Conservation (phyloP, 805 yeast species). For the Candida hungchunana region DNA sequence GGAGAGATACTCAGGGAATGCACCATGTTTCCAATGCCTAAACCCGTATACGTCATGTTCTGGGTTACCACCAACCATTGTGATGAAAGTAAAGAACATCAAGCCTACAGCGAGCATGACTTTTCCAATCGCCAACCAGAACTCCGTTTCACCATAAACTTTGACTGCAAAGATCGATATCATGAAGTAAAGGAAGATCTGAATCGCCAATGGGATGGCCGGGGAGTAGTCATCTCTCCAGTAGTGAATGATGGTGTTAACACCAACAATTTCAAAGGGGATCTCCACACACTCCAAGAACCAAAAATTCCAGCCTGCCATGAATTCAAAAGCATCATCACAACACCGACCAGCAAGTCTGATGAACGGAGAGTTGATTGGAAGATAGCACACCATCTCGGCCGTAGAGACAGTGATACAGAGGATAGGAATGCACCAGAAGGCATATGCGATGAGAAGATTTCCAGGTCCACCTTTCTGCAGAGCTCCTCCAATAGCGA, state of each 20-base stretch:
- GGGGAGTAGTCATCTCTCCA: constrained; percentile 79
- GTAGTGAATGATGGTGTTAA: constrained; percentile 70
- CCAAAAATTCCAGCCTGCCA: constrained; percentile 80
- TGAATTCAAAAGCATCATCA: constrained; percentile 70
- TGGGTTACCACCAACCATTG: constrained; percentile 90
- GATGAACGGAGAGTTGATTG: constrained; percentile 74
- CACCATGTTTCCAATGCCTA: constrained; percentile 47
- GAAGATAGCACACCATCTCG: constrained; percentile 74
- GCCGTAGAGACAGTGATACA: constrained; percentile 68
- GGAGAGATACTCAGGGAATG: constrained; percentile 52
- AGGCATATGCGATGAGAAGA: constrained; percentile 55
- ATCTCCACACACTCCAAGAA: constrained; percentile 70
- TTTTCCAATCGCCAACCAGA: constrained; percentile 72
- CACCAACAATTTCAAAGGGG: constrained; percentile 81
- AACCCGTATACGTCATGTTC: constrained; percentile 58
- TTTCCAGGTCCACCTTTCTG: constrained; percentile 68
- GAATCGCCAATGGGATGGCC: constrained; percentile 64
- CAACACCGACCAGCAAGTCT: constrained; percentile 70
- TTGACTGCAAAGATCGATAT: constrained; percentile 72
- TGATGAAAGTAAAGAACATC: constrained; percentile 67
- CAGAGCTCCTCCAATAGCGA: constrained; percentile 63
- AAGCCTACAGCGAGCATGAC: constrained; percentile 72
- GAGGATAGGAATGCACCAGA: constrained; percentile 70
- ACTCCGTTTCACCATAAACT: constrained; percentile 79
- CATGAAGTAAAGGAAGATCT: constrained; percentile 54